Percentiles rank a stretch among this genome's conserved stretches.
Conservation (phyloP, 2,329 filamentous ascomycete genomes). For the Elsinoe australis region DNA sequence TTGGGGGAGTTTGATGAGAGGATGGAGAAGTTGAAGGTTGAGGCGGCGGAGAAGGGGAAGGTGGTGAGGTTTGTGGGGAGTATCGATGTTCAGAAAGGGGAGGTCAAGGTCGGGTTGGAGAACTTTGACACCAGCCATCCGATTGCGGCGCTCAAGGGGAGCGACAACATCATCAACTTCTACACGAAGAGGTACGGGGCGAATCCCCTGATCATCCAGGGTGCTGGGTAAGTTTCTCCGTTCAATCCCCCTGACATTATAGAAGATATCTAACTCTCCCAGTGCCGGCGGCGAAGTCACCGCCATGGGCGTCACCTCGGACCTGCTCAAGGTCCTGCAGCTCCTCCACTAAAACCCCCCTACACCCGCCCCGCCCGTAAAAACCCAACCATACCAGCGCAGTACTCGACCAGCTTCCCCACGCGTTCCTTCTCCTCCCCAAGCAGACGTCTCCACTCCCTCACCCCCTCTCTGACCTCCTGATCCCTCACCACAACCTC, state of each 20-base stretch:
- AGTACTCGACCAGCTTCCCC: constrained; percentile 74
- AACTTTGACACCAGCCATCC: constrained; percentile 75
- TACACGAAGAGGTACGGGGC: constrained; percentile 90
- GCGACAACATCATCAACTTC: constrained; percentile 98
- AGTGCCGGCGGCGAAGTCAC: constrained; percentile 86
- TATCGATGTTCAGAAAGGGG: constrained; percentile 71
- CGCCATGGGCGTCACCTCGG: constrained; percentile 93
- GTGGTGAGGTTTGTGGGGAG: constrained; percentile 91
- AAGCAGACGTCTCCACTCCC: constrained; percentile 53
- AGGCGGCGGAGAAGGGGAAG: constrained; percentile 80
- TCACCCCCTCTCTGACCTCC: constrained; percentile 52
- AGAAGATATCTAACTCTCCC: constrained; percentile 5
- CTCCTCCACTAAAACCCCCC: constrained; percentile 44
- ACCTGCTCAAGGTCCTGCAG: constrained; percentile 80
- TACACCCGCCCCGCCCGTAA: constrained; percentile 22
- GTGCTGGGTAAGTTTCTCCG: constrained; percentile 54
- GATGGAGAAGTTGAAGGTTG: constrained; percentile 82
- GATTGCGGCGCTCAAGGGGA: constrained; percentile 90
- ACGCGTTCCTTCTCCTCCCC: constrained; percentile 61
- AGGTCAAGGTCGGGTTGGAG: constrained; percentile 87
- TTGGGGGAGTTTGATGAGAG: constrained; percentile 76
- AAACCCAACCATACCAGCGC: constrained; percentile 50
- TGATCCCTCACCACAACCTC: constrained; percentile 48
- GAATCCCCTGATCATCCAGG: constrained; percentile 90
- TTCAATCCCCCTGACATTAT: background rate